phyloP scores from a whole-genome alignment of 352 stramenopile species.

The Phytophthora megakarya region DNA sequence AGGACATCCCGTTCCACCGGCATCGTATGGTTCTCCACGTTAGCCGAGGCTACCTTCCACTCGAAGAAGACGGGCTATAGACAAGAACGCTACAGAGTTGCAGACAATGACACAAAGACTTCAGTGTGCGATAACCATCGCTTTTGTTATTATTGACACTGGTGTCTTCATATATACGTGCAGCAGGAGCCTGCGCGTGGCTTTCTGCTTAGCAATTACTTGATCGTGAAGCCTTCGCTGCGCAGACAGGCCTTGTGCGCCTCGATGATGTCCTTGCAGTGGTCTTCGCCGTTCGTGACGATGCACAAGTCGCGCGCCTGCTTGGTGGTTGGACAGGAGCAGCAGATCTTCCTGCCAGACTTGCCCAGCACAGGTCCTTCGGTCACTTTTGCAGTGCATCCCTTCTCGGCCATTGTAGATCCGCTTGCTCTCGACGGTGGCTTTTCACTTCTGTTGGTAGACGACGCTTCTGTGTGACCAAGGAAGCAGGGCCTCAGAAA shows the following conservation, averaged over 20 bases:
- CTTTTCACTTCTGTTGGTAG: constrained; percentile 28
- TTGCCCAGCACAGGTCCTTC: constrained; percentile 82
- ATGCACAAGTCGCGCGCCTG: constrained; percentile 92
- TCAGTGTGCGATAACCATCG: not conserved
- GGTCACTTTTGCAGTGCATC: constrained; percentile 28
- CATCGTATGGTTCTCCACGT: constrained; percentile 84
- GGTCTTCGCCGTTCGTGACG: constrained; percentile 90
- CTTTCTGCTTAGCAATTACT: constrained; percentile 42
- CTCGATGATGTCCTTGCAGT: constrained; percentile 96
- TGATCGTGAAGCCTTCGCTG: constrained; percentile 96
- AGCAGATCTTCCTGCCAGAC: constrained; percentile 99
- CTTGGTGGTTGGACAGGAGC: constrained; percentile 97
- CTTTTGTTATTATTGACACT: constrained; percentile 27
- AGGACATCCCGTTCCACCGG: constrained; percentile 85
- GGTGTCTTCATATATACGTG: constrained; percentile 38
- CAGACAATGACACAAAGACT: constrained; percentile 11
- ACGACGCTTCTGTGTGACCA: constrained; percentile 31
- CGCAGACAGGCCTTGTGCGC: constrained; percentile 97
- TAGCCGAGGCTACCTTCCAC: constrained; percentile 60
- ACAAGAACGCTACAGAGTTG: not conserved
- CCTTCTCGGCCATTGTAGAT: constrained; percentile 56
- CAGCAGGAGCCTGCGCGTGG: constrained; percentile 9
- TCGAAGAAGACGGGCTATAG: constrained; percentile 70
- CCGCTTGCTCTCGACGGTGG: not conserved
- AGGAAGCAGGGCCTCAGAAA: constrained; percentile 22